Percentiles rank a stretch among this genome's conserved stretches.
Conservation (phyloP, 257 asterid species). For the Paraleonurus japonicus region DNA sequence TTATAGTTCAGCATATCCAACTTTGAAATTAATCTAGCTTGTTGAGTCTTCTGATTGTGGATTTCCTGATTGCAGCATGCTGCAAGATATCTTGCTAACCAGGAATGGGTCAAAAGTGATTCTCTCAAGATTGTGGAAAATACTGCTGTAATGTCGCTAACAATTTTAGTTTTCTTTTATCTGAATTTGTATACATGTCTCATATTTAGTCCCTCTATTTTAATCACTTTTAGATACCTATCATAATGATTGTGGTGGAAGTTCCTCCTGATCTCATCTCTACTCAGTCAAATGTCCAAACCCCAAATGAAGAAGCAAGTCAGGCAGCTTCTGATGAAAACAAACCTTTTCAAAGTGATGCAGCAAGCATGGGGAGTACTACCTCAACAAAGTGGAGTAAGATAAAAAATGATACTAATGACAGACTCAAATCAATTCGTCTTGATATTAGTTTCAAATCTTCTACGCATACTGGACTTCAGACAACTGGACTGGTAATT, state of each 20-base stretch:
- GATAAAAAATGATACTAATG: conserved; percentile 34
- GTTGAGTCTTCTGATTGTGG: conserved; percentile 25
- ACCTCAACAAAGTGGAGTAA: conserved; percentile 44
- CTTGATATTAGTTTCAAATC: conserved; percentile 98
- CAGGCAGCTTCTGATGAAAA: conserved; percentile 46
- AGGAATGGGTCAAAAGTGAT: conserved; percentile 99
- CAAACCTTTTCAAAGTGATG: conserved; percentile 48
- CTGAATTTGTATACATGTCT: conserved; percentile 14
- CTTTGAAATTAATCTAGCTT: conserved; percentile 21
- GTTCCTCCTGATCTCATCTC: conserved; percentile 80
- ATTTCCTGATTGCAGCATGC: conserved; percentile 76
- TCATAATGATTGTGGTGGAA: conserved; percentile 98
- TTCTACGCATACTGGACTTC: conserved; percentile 94
- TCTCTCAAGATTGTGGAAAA: conserved; percentile 99
- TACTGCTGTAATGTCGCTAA: conserved; percentile 82
- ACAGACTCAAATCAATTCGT: conserved; percentile 78
- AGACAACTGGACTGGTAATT: conserved; percentile 94
- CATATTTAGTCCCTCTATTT: conserved; percentile 11
- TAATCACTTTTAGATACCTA: conserved; percentile 68
- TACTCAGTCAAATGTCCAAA: conserved; percentile 46
- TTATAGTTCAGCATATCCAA: conserved; percentile 3
- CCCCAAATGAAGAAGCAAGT: conserved; percentile 49
- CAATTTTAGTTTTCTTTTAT: conserved; percentile 11
- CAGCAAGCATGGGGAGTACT: conserved; percentile 41
- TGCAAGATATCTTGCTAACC: conserved; percentile 97